phyloP scores from a whole-genome alignment of 345 rosid genomes.

The Acer campestre region DNA sequence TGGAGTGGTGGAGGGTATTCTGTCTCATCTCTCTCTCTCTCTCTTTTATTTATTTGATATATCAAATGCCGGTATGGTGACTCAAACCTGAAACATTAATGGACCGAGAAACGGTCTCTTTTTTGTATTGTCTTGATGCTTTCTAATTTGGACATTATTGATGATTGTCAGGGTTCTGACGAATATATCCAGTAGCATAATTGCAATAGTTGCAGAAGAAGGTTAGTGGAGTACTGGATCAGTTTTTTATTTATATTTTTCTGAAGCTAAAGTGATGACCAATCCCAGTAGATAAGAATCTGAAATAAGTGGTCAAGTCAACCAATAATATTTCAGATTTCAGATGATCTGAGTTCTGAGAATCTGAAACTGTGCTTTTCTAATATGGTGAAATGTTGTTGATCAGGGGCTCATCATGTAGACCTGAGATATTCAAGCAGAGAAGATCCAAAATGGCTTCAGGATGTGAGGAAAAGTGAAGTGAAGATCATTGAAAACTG shows the following conservation, averaged over 20 bases:
- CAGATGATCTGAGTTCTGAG: not conserved
- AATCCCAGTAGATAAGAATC: too few species aligned
- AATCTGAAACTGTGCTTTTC: not conserved
- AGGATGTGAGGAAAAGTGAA: conserved; percentile 47
- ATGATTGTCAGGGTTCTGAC: conserved; percentile 45
- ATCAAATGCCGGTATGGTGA: too few species aligned
- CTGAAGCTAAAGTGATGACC: not conserved
- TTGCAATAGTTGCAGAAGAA: conserved; percentile 57
- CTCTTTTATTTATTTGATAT: not conserved
- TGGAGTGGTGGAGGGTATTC: conserved; percentile 77
- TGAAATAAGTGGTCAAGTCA: too few species aligned
- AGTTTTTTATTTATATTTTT: not conserved
- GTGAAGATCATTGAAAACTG: conserved; percentile 40
- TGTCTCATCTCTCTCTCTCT: not conserved
- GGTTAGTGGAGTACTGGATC: conserved; percentile 33
- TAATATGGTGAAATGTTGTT: not conserved
- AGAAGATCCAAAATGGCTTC: conserved; percentile 60
- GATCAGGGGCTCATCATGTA: conserved; percentile 68
- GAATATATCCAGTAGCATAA: conserved; percentile 46
- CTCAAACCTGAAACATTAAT: too few species aligned
- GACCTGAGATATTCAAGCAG: conserved; percentile 56
- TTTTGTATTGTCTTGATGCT: not conserved
- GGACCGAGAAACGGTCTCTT: not conserved
- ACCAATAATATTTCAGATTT: too few species aligned
- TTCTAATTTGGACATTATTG: not conserved